These are phyloP conservation scores for Daldinia decipiens DNA, from an alignment of 495 filamentous ascomycete species.

Conservation along the genomic window DNA sequence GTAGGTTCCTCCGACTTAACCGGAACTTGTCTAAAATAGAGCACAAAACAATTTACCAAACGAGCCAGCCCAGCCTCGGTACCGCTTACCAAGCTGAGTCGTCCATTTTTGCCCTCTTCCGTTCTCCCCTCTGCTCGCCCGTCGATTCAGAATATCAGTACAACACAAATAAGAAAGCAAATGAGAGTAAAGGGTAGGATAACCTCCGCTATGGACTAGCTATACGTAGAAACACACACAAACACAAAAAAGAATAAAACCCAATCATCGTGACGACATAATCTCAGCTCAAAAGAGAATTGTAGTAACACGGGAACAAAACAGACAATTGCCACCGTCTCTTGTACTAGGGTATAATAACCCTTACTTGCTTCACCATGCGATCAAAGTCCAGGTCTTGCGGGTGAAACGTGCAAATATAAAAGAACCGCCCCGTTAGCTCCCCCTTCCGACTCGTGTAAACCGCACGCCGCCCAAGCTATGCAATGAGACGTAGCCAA, in stretches of 20 bases:
- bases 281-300: constrained; percentile 22
- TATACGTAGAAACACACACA: constrained; percentile 20
- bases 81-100: constrained; percentile 21
- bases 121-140: constrained; percentile 10
- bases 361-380: constrained; percentile 32
- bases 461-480: constrained; percentile 30
- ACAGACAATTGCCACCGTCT: constrained; percentile 28
- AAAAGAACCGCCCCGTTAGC: constrained; percentile 27
- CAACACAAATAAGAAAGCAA: constrained; percentile 7
- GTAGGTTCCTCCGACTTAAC: constrained; percentile 6
- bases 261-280: constrained; percentile 39
- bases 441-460: constrained; percentile 15
- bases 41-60: constrained; percentile 36
- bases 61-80: constrained; percentile 22
- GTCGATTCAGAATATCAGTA: constrained; percentile 15
- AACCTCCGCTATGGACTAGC: constrained; percentile 18
- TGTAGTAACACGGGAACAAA: constrained; percentile 13
- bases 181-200: not conserved
- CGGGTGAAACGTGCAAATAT: constrained; percentile 20
- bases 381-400: constrained; percentile 20
- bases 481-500: constrained; percentile 35
- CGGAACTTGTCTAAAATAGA: constrained; percentile 19
- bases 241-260: constrained; percentile 3
- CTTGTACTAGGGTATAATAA: constrained; percentile 18
- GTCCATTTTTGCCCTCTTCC: constrained; percentile 15